Conservation (phyloP, 768 basidiomycete species). For the Tephrocybe sp. region DNA sequence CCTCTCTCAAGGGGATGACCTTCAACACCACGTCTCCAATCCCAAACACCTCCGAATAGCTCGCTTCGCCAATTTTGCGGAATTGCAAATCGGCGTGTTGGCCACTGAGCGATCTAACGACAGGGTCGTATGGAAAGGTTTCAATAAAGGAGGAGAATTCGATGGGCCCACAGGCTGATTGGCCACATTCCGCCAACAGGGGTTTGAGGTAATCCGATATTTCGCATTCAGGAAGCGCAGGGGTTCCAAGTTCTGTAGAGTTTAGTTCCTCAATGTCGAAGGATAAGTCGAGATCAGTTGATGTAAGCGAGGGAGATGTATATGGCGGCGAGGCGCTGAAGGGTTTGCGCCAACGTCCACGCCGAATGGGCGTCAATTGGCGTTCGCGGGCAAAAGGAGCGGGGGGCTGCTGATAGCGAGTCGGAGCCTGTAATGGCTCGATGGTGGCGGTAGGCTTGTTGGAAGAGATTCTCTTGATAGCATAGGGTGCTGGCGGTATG, state of each 20-base stretch:
- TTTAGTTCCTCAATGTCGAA: slow-evolving; percentile 45
- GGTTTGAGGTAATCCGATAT: slow-evolving; percentile 57
- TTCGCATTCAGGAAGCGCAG: slow-evolving; percentile 23
- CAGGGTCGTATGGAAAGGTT: slow-evolving; percentile 71
- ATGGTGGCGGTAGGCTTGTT: not conserved
- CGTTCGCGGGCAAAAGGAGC: slow-evolving; percentile 46
- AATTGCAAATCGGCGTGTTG: slow-evolving; percentile 37
- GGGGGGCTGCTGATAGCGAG: slow-evolving; percentile 22
- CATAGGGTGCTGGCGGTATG: slow-evolving; percentile 38
- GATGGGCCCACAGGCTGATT: slow-evolving; percentile 56
- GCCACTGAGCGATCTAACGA: slow-evolving; percentile 39
- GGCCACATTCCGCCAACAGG: slow-evolving; percentile 69
- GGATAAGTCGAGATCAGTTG: slow-evolving; percentile 49
- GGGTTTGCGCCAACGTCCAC: slow-evolving; percentile 34
- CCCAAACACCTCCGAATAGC: slow-evolving; percentile 94
- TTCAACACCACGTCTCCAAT: slow-evolving; percentile 89
- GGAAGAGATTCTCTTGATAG: slow-evolving; percentile 20
- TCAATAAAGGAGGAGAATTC: slow-evolving; percentile 85
- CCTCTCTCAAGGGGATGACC: slow-evolving; percentile 73
- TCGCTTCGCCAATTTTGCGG: slow-evolving; percentile 92
- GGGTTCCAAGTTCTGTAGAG: slow-evolving; percentile 14
- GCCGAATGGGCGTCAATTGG: slow-evolving; percentile 67
- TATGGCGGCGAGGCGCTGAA: slow-evolving; percentile 45
- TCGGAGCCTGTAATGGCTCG: slow-evolving; percentile 11
- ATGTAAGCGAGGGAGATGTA: slow-evolving; percentile 50